These are phyloP conservation scores for Linum usitatissimum DNA, from an alignment of 345 rosid genomes.

Conservation along the genomic window DNA sequence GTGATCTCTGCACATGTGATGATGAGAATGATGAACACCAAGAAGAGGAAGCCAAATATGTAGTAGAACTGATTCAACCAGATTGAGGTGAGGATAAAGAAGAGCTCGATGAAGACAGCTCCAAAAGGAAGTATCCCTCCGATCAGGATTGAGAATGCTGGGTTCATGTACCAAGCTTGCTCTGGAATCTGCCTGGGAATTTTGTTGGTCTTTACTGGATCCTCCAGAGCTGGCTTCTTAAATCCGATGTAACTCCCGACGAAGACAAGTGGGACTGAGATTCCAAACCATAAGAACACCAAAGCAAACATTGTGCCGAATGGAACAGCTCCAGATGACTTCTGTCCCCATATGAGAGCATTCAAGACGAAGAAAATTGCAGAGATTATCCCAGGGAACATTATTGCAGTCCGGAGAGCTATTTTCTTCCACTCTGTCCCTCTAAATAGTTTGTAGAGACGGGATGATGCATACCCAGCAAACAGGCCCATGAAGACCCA, in stretches of 20 bases:
- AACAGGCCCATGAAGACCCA: slow-evolving; percentile 11
- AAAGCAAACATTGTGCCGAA: slow-evolving; percentile 10
- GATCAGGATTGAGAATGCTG: slow-evolving; percentile 8
- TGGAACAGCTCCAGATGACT: slow-evolving; percentile 10
- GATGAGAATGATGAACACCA: slow-evolving; percentile 7
- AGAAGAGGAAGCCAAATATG: slow-evolving; percentile 10
- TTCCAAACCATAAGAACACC: slow-evolving; percentile 11
- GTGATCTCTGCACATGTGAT: slow-evolving; percentile 7
- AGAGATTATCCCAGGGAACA: slow-evolving; percentile 9
- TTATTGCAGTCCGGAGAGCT: slow-evolving; percentile 6
- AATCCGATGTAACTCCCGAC: slow-evolving; percentile 7
- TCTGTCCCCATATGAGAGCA: slow-evolving; percentile 10
- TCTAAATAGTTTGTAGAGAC: slow-evolving; percentile 5
- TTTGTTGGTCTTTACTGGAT: slow-evolving; percentile 8
- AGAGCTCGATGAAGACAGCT: slow-evolving; percentile 10
- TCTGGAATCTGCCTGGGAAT: slow-evolving; percentile 8
- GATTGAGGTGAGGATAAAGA: slow-evolving; percentile 10
- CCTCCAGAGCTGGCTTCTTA: slow-evolving; percentile 9
- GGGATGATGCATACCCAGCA: slow-evolving; percentile 6
- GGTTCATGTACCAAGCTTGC: slow-evolving; percentile 13
- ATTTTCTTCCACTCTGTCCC: slow-evolving; percentile 10
- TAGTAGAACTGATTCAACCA: slow-evolving; percentile 12
- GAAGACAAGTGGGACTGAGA: slow-evolving; percentile 3
- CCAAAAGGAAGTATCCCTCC: slow-evolving; percentile 11
- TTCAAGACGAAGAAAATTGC: slow-evolving; percentile 9